Base-by-base conservation (phyloP, 1,284 basidiomycete genomes). In the Ustilago xerochloae region DNA sequence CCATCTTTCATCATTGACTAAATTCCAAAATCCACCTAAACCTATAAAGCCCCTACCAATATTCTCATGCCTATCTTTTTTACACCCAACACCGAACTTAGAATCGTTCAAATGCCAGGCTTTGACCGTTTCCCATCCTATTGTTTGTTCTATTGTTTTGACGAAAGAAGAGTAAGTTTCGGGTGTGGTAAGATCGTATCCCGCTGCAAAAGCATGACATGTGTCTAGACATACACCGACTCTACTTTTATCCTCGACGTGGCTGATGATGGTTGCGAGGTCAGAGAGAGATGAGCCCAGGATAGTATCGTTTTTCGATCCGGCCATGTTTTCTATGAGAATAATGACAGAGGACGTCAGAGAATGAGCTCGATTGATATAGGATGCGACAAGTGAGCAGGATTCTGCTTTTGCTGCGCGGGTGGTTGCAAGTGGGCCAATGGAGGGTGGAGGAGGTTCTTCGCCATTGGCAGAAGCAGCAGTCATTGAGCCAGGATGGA, bases 181-280 rank as follows among this genome's bases (percentile, higher is more conserved):
- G 6, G 80, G 76, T 0, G 90, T 91, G 18, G 91, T 87, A 35
- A 94, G 88, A 80, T 94, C 92, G 80, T 94, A 93, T 0, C 92
- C 91, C 0, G 92, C 91, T 6, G 92, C 91, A 69, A 92, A 93
- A 77, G 90, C 86, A 85, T 95, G 93, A 90, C 93, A 94, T 0
- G 93, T 94, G 85, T 95, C 93, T 58, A 95, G 85, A 84, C 93
- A 94, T 2, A 94, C 90, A 0, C 92, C 91, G 0, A 94, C 89
- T 33, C 93, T 85, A 0, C 85, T 84, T 84, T 93, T 93, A 81
- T 94, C 89, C 5, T 90, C 86, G 0, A 94, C 91, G n/a, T 49
- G 38, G 5, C 46, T 82, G 39, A 95, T 93, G 63, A 94, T 93
- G 1, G 85, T 85, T 0, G 87, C 88, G 10, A 94, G 84, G 67